Evolutionary conservation across 768 basidiomycete genomes (phyloP), one percentile per base, ranked within the genome.

Genomic region (Mycena metata): DNA sequence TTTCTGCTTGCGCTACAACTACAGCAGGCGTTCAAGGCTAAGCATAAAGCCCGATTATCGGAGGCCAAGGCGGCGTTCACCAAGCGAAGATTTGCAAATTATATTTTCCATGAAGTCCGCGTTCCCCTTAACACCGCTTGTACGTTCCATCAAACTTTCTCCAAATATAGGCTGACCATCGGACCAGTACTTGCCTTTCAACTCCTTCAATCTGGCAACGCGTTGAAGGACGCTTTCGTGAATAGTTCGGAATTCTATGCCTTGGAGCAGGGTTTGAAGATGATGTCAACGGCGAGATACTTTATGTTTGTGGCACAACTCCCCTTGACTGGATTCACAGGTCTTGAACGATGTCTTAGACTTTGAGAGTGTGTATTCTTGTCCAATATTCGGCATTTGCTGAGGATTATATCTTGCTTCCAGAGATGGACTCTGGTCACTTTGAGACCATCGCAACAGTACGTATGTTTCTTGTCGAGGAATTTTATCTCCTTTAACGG

Each of bases 71-170:
- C 81, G 26, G 73, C 72, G 57, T 73, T 76, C 35, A 75, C 76
- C 57, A 80, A 79, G 64, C 47, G 78, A 60, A 79, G 85, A 36
- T 85, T 87, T 69, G 82, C 83, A 10, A 81, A 79, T 19, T 85
- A 86, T 72, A 84, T 86, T 72, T 85, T 85, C 71, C 84, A 85
- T 70, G 70, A 78, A 67, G 86, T 86, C 51, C 79, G 86, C 35
- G 85, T 87, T 2, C 86, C 86, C 30, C 80, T 87, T 69, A 86
- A 86, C 68, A 85, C 84, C 16, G 85, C 85, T 2, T 71, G 77
- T 79, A 5, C 5, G 67, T 60, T 26, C 23, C 3, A 30, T 30
- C 6, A 30, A 11, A 12, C 12, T 49, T 15, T 59, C 24, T 10
- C 17, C 30, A 9, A 17, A n/a, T 19, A n/a, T 17, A 19, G 17